phyloP scores from a whole-genome alignment of 164 flowering plant species.

The Annona squamosa region DNA sequence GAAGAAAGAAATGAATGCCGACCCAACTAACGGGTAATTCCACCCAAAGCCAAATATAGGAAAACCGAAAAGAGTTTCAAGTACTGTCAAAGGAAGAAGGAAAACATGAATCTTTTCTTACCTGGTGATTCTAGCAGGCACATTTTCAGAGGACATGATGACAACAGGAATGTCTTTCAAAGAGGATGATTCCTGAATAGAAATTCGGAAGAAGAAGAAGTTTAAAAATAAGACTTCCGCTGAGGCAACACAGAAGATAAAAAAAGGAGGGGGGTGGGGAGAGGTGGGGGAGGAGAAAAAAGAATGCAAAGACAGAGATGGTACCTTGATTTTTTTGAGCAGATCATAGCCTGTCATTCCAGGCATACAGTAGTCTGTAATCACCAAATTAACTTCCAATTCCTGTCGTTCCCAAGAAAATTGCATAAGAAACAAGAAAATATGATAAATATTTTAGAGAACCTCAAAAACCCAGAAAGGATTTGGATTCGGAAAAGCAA shows the following conservation, averaged over 20 bases:
- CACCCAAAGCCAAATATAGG: neutral
- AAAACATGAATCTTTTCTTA: constrained; percentile 14
- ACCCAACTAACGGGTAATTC: neutral
- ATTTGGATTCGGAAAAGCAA: neutral
- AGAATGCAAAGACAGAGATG: neutral
- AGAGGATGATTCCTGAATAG: constrained; percentile 52
- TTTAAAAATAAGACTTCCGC: neutral
- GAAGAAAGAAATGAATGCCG: too few relatives aligned
- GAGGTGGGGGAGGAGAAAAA: neutral
- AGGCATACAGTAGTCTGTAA: constrained; percentile 96
- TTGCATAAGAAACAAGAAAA: neutral
- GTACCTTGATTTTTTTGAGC: constrained; percentile 83
- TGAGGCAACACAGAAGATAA: neutral
- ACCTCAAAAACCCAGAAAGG: neutral
- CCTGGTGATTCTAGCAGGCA: constrained; percentile 71
- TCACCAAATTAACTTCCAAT: constrained; percentile 75
- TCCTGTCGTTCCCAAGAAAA: constrained; percentile 16
- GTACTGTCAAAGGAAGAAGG: neutral
- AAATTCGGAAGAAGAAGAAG: neutral
- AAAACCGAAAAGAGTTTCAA: neutral
- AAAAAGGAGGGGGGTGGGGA: neutral
- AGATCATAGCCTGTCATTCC: constrained; percentile 94
- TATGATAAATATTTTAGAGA: neutral
- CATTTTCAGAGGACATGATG: constrained; percentile 76
- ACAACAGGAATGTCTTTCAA: constrained; percentile 75